These are phyloP conservation scores for Glycine soja DNA, from an alignment of 306 rosid genomes.

Conservation along the genomic window DNA sequence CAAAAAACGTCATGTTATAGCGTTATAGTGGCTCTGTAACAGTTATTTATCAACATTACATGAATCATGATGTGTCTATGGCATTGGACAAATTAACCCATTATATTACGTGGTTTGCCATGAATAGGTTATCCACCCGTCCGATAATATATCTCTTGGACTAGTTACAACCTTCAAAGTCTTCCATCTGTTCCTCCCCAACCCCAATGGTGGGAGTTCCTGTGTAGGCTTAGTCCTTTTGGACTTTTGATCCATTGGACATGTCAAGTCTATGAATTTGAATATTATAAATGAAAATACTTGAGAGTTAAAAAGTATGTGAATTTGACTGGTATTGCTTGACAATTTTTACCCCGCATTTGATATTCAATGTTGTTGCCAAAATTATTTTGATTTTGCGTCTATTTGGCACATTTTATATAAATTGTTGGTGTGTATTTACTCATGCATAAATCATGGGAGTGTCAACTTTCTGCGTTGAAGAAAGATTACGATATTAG, in stretches of 20 bases:
- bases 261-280: neutral
- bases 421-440: neutral
- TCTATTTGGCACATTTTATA: neutral
- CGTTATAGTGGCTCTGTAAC: too few species aligned
- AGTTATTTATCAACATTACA: too few species aligned
- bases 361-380: neutral
- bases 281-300: neutral
- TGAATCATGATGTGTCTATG: neutral
- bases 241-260: neutral
- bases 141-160: neutral
- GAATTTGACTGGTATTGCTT: neutral
- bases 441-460: neutral
- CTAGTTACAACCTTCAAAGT: neutral
- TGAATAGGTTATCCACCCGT: neutral
- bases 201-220: neutral
- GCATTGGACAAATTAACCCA: neutral
- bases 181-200: neutral
- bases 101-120: neutral
- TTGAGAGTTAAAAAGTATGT: neutral
- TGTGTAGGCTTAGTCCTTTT: neutral
- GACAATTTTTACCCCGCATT: neutral
- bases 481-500: neutral
- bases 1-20: too few species aligned
- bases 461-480: neutral
- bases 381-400: neutral